These are phyloP conservation scores for Panus rudis DNA, from an alignment of 768 basidiomycete species.

Conservation along the genomic window DNA sequence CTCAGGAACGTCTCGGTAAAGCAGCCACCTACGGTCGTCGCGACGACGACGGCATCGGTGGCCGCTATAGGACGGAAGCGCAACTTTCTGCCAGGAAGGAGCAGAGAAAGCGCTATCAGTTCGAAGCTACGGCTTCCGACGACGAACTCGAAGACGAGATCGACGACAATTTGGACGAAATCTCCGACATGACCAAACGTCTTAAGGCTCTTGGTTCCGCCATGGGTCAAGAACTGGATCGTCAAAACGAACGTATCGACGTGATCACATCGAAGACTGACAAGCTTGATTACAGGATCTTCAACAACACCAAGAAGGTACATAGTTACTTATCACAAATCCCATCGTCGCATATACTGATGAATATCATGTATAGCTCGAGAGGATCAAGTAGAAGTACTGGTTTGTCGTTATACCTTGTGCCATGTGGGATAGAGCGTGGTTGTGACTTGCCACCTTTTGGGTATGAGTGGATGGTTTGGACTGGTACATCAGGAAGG, in stretches of 20 bases:
- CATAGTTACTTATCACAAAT: conserved; percentile 22
- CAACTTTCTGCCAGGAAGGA: conserved; percentile 55
- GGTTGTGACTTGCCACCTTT: too few species aligned
- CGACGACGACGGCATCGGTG: conserved; percentile 35
- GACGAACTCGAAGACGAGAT: conserved; percentile 94
- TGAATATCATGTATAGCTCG: conserved; percentile 22
- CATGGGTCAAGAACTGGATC: conserved; percentile 84
- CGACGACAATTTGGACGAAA: conserved; percentile 86
- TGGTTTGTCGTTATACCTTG: not conserved
- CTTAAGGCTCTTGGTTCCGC: conserved; percentile 73
- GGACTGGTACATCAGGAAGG: too few species aligned
- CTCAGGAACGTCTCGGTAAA: conserved; percentile 76
- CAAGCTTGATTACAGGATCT: conserved; percentile 65
- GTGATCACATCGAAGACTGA: conserved; percentile 75
- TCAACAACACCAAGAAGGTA: conserved; percentile 79
- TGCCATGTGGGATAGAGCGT: conserved; percentile 1
- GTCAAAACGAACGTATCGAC: conserved; percentile 76
- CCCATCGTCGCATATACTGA: conserved; percentile 3
- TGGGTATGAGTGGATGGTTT: too few species aligned
- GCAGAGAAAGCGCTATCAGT: conserved; percentile 80
- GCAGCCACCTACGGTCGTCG: conserved; percentile 57
- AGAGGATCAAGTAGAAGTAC: conserved; percentile 26
- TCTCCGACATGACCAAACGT: conserved; percentile 66
- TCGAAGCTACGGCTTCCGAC: conserved; percentile 84
- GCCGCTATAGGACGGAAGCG: conserved; percentile 39